These are phyloP conservation scores for Fraxinus americana DNA, from an alignment of 257 asterid genomes.

Conservation along the genomic window DNA sequence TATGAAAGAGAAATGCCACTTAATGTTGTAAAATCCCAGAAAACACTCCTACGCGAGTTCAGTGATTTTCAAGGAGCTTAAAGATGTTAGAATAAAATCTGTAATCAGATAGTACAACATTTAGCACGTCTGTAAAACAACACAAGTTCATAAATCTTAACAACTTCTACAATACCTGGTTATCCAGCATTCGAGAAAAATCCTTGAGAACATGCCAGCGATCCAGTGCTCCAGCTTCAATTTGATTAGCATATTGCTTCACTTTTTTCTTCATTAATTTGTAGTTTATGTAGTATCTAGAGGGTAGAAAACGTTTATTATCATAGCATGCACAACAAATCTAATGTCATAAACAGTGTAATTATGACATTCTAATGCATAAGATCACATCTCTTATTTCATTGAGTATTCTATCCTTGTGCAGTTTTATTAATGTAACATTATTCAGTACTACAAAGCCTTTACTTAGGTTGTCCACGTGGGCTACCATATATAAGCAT, in stretches of 20 bases:
- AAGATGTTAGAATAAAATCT: background rate
- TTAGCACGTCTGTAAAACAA: background rate
- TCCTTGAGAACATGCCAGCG: slow-evolving; percentile 55
- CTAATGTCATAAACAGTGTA: background rate
- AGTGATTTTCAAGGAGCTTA: background rate
- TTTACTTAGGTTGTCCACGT: no score
- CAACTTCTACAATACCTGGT: slow-evolving; percentile 38
- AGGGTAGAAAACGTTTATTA: slow-evolving; percentile 1
- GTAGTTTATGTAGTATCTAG: slow-evolving; percentile 61
- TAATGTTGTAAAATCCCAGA: background rate
- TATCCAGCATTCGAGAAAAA: slow-evolving; percentile 56
- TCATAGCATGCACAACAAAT: background rate
- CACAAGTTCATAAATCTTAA: background rate
- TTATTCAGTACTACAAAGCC: no score
- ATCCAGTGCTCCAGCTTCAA: slow-evolving; percentile 41
- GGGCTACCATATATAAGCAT: no score
- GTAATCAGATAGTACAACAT: background rate
- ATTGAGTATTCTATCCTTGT: background rate
- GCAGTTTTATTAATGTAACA: background rate
- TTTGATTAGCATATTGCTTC: slow-evolving; percentile 46
- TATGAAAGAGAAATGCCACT: background rate
- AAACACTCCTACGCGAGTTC: background rate
- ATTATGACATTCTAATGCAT: slow-evolving; percentile 2
- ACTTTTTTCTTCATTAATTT: slow-evolving; percentile 58
- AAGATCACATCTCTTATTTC: background rate